Base-by-base conservation (phyloP, 768 basidiomycete genomes). In the Pleurotus tuber-regium region DNA sequence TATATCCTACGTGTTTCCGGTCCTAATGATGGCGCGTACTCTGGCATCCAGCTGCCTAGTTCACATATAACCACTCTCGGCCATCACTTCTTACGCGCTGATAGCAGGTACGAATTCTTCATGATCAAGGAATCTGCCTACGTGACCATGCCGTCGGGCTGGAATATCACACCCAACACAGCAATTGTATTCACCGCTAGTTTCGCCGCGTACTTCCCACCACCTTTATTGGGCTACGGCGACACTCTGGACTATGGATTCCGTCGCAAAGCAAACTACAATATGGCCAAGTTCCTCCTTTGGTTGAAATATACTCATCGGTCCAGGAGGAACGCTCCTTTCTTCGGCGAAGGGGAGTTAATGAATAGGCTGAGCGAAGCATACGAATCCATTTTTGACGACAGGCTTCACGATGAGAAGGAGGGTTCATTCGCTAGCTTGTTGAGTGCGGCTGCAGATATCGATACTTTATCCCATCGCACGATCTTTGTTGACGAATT, bases 221-320 rank as follows among this genome's bases (percentile, higher is more conserved):
- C 40, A 8, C 16, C 11, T 9, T 42, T 23, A 8, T 7, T 42
- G 7, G 23, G 40, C 19, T 19, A 5, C n/a, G 40, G 19, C 25
- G 23, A 19, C 19, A 18, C 21, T 23, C 19, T 42, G 40, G 40
- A 42, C 23, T 42, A 21, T n/a, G 40, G 40, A 4, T 42, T 42
- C n/a, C 40, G 40, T 42, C 40, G 40, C 40, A 42, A 42, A 25
- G 21, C 40, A 11, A 42, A 42, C 25, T 42, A 42, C 23, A 42
- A 42, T 23, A 5, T 42, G 7, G 40, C 40, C 6, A 42, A 42
- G 23, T 42, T 42, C 16, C 11, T 42, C 19, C 40, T 42, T 6
- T 42, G 40, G 40, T 4, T 42, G 7, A 42, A 24, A 9, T 42
- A 19, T 23, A 4, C 40, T 8, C 40, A 42, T 42, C 40, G 40